These are phyloP conservation scores for Termitomyces titanicus DNA, from an alignment of 768 basidiomycete genomes.

Conservation along the genomic window DNA sequence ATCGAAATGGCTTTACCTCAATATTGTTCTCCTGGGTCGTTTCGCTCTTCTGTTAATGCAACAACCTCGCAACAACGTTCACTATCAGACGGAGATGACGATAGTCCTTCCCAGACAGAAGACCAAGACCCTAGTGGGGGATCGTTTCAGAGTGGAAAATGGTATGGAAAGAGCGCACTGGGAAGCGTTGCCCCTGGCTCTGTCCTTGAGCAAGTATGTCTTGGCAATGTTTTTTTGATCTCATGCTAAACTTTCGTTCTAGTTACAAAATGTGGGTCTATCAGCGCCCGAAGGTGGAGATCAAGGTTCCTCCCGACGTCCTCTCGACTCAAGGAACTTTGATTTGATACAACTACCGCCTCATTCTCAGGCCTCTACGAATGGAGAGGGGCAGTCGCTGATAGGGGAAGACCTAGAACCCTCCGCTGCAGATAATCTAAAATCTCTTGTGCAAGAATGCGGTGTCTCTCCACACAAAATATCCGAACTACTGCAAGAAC, in stretches of 20 bases:
- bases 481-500: conserved; percentile 82
- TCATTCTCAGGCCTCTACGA: neutral
- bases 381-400: conserved; percentile 12
- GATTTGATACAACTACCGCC: conserved; percentile 7
- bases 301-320: conserved; percentile 5
- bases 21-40: conserved; percentile 46
- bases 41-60: conserved; percentile 28
- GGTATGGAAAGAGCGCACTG: conserved; percentile 81
- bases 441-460: conserved; percentile 86
- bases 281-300: conserved; percentile 8
- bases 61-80: conserved; percentile 40
- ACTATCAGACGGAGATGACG: conserved; percentile 57
- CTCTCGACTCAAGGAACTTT: conserved; percentile 12
- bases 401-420: conserved; percentile 45
- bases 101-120: conserved; percentile 66
- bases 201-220: conserved; percentile 70
- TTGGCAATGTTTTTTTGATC: neutral
- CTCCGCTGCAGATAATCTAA: conserved; percentile 77
- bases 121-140: conserved; percentile 76
- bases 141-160: conserved; percentile 78
- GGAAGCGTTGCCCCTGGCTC: conserved; percentile 80
- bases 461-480: conserved; percentile 91
- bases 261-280: conserved; percentile 27
- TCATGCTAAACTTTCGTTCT: neutral
- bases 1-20: conserved; percentile 79